Percentiles rank a stretch among this genome's conserved stretches.
Conservation (phyloP, 2,329 filamentous ascomycete genomes). For the Thielaviopsis punctulata region DNA sequence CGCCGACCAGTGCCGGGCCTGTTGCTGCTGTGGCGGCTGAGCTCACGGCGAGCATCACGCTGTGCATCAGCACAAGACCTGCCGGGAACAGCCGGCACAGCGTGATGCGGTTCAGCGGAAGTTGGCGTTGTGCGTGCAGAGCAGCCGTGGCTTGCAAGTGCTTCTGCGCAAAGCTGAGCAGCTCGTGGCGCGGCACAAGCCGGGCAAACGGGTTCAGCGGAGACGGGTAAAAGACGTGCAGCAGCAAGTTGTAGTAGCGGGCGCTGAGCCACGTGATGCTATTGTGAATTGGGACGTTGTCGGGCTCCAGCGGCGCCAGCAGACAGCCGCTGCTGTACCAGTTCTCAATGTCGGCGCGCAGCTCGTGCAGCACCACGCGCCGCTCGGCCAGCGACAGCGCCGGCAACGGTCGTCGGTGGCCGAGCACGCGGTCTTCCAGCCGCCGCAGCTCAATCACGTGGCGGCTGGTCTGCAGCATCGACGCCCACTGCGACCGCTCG, state of each 20-base stretch:
- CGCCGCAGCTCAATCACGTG: conserved; percentile 28
- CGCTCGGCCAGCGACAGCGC: conserved; percentile 19
- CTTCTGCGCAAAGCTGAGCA: conserved; percentile 24
- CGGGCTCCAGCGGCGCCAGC: conserved; percentile 24
- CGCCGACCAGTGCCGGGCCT: conserved; percentile 1
- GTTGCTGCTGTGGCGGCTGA: background rate
- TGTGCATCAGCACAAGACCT: conserved; percentile 22
- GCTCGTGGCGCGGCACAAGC: conserved; percentile 18
- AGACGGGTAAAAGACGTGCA: conserved; percentile 26
- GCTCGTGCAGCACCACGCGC: conserved; percentile 18
- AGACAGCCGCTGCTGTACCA: conserved; percentile 30
- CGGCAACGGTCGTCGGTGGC: conserved; percentile 18
- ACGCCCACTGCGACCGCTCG: conserved; percentile 22
- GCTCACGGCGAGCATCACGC: conserved; percentile 4
- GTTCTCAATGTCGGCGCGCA: conserved; percentile 27
- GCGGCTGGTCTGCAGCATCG: conserved; percentile 26
- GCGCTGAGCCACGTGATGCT: conserved; percentile 27
- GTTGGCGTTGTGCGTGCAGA: conserved; percentile 20
- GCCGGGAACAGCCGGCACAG: conserved; percentile 14
- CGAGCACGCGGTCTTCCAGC: conserved; percentile 25
- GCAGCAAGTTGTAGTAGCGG: conserved; percentile 27
- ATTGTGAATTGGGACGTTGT: conserved; percentile 28
- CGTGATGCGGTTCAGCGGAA: conserved; percentile 27
- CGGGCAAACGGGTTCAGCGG: conserved; percentile 22
- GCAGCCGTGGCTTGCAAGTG: conserved; percentile 23